These are phyloP conservation scores for Solanum habrochaites DNA, from an alignment of 257 asterid species.

Conservation along the genomic window DNA sequence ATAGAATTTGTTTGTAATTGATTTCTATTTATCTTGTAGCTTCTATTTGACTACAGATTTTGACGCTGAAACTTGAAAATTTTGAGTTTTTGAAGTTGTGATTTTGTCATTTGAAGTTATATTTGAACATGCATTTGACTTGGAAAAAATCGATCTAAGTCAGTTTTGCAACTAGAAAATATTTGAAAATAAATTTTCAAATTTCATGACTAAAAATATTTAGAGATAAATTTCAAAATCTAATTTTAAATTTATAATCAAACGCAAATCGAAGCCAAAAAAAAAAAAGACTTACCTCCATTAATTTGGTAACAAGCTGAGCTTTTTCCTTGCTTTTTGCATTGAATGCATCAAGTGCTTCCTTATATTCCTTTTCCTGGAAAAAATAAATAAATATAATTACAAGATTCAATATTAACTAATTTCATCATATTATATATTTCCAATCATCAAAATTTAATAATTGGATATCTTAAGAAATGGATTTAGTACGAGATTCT, in stretches of 20 bases:
- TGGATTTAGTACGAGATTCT: not conserved
- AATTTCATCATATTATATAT: not conserved
- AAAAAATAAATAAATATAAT: not conserved
- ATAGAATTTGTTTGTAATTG: not conserved
- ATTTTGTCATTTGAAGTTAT: too few relatives aligned
- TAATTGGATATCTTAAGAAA: not conserved
- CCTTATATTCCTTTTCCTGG: slow-evolving; percentile 87
- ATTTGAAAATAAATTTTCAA: not conserved
- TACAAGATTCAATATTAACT: not conserved
- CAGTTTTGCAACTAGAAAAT: not conserved
- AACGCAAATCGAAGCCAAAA: not conserved
- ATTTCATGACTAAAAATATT: not conserved
- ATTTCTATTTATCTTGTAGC: too few relatives aligned
- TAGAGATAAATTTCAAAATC: not conserved
- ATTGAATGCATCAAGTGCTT: slow-evolving; percentile 60
- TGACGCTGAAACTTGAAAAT: too few relatives aligned
- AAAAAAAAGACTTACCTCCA: slow-evolving; percentile 40
- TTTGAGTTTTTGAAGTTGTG: too few relatives aligned
- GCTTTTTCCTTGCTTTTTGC: slow-evolving; percentile 77
- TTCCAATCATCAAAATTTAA: not conserved
- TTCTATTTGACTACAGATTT: too few relatives aligned
- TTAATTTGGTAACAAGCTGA: slow-evolving; percentile 57
- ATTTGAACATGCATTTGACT: too few relatives aligned
- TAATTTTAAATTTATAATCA: not conserved
- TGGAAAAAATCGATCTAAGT: fast-evolving